Conservation (phyloP, 225 moss, liverwort and hornwort species). For the Antitrichia curtipendula region DNA sequence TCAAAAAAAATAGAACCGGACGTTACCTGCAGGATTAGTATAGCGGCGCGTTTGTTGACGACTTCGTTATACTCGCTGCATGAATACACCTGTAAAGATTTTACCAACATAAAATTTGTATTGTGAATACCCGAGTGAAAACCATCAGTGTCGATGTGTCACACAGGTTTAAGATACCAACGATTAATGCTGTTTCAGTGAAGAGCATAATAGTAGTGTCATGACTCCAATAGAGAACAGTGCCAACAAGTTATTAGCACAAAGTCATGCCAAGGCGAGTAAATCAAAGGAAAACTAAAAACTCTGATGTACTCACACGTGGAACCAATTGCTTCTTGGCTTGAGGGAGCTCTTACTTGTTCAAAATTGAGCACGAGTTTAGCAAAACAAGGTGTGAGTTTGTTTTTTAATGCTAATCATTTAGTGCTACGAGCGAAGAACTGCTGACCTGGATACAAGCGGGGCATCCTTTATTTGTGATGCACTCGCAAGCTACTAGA, state of each 20-base stretch:
- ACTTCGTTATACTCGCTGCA: conserved; percentile 89
- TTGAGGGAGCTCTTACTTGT: no score
- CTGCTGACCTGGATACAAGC: conserved; percentile 51
- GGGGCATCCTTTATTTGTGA: conserved; percentile 55
- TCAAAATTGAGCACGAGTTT: neutral
- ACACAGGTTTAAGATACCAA: neutral
- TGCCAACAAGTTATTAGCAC: neutral
- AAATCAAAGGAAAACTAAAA: neutral
- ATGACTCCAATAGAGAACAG: neutral
- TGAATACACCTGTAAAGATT: conserved; percentile 33
- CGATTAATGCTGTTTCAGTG: neutral
- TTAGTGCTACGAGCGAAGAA: neutral
- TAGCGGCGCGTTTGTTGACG: conserved; percentile 66
- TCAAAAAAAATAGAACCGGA: neutral
- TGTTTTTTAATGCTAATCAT: neutral
- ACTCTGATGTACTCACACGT: neutral
- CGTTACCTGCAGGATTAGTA: conserved; percentile 55
- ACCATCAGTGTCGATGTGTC: neutral
- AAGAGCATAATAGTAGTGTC: neutral
- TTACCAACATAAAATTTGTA: neutral
- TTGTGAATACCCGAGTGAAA: neutral
- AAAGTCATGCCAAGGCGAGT: neutral
- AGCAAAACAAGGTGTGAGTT: neutral
- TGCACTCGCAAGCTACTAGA: conserved; percentile 68
- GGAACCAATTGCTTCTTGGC: neutral